Conservation (phyloP, 306 rosid species). For the Phaseolus lunatus region DNA sequence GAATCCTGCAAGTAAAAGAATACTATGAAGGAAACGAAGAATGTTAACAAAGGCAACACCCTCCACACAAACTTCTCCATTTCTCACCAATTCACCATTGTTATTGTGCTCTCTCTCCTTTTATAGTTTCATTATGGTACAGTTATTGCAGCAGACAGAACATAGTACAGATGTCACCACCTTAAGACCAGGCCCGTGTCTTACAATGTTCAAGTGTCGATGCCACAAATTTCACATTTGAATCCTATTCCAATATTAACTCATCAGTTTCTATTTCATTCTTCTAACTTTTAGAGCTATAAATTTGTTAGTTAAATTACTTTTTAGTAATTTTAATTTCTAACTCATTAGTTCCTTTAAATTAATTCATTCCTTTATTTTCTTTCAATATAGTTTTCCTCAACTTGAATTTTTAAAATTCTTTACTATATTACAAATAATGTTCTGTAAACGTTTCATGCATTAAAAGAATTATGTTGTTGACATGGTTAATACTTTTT, state of each 20-base stretch:
- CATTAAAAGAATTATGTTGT: no score
- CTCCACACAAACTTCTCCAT: conserved; percentile 68
- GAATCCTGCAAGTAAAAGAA: conserved; percentile 53
- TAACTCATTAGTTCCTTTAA: no score
- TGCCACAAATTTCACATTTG: background rate
- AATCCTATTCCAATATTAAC: background rate
- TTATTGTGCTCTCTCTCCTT: background rate
- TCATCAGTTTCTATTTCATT: background rate
- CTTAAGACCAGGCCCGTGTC: background rate
- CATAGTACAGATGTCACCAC: background rate
- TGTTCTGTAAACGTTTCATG: no score
- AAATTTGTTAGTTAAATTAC: no score
- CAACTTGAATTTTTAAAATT: no score
- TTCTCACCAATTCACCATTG: background rate
- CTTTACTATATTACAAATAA: no score
- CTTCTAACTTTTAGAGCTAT: background rate
- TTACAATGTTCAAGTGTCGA: background rate
- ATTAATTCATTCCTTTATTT: no score
- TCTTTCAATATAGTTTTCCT: no score
- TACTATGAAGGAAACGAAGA: conserved; percentile 56
- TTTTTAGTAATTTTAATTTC: no score
- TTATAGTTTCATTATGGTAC: background rate
- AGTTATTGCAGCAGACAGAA: background rate
- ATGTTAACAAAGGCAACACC: conserved; percentile 62
- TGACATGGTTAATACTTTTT: no score